A percentile compares a stretch with the other conserved stretches of the same genome.
These are phyloP conservation scores for Microdochium bolleyi DNA, from an alignment of 2,329 filamentous ascomycete genomes.

Conservation along the genomic window DNA sequence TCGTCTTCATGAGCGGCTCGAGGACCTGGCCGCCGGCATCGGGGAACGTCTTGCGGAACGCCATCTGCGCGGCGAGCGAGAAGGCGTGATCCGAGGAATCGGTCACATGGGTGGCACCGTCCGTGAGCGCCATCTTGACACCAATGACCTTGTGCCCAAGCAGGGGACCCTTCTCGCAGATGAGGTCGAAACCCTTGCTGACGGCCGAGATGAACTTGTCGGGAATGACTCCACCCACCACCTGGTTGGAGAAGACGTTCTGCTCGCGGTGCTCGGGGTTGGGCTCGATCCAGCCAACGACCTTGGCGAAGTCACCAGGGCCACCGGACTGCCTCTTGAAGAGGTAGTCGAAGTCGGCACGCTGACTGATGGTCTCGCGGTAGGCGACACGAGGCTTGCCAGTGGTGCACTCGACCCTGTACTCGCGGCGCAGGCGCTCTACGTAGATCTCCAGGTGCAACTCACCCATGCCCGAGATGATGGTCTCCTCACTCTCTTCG, in stretches of 20 bases:
- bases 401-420: slow-evolving; percentile 92
- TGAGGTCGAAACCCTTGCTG: slow-evolving; percentile 83
- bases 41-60: slow-evolving; percentile 89
- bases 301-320: slow-evolving; percentile 89
- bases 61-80: slow-evolving; percentile 88
- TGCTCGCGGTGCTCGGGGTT: slow-evolving; percentile 56
- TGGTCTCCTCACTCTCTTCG: slow-evolving; percentile 86
- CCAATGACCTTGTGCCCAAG: slow-evolving; percentile 91
- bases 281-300: slow-evolving; percentile 87
- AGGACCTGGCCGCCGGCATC: slow-evolving; percentile 76
- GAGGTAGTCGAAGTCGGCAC: slow-evolving; percentile 82
- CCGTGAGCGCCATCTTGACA: slow-evolving; percentile 83
- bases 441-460: slow-evolving; percentile 95
- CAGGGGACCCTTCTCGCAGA: slow-evolving; percentile 79
- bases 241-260: slow-evolving; percentile 80
- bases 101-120: slow-evolving; percentile 94
- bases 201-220: slow-evolving; percentile 96
- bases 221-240: slow-evolving; percentile 82
- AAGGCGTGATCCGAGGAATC: slow-evolving; percentile 97
- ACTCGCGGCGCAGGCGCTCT: slow-evolving; percentile 92
- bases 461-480: slow-evolving; percentile 98
- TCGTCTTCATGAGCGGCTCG: slow-evolving; percentile 97
- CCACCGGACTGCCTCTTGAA: slow-evolving; percentile 94
- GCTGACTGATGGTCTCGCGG: slow-evolving; percentile 80
- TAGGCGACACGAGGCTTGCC: slow-evolving; percentile 96